Evolutionary conservation across 176 grass and related monocot genomes (phyloP).

Genomic region (Dactylis glomerata): DNA sequence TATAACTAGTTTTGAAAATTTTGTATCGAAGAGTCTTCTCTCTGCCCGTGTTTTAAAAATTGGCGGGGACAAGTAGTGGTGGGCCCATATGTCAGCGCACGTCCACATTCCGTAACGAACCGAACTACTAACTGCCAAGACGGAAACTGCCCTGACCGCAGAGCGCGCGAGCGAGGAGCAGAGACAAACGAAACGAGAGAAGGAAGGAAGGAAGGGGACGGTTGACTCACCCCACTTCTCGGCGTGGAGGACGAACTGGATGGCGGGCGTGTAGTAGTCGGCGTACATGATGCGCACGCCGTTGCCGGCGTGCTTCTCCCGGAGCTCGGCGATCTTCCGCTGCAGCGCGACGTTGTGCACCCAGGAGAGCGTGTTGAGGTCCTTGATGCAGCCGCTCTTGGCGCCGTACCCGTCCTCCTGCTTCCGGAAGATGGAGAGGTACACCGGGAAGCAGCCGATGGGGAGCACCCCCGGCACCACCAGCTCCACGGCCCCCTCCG

Average conservation of each 20-base stretch:
- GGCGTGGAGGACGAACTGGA: slow-evolving; percentile 71
- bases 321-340: slow-evolving; percentile 52
- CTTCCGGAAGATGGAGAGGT: slow-evolving; percentile 65
- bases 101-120: slow-evolving; percentile 28
- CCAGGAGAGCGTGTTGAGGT: slow-evolving; percentile 63
- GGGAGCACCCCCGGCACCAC: slow-evolving; percentile 83
- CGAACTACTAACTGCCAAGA: slow-evolving; percentile 3
- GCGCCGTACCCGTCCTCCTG: slow-evolving; percentile 39
- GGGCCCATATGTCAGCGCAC: not conserved
- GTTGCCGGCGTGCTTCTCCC: slow-evolving; percentile 41
- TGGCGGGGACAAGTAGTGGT: not conserved
- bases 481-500: slow-evolving; percentile 72
- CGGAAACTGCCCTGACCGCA: slow-evolving; percentile 17
- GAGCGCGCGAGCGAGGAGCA: not conserved
- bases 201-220: not conserved
- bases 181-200: not conserved
- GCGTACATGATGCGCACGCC: slow-evolving; percentile 76
- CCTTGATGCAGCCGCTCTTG: slow-evolving; percentile 63
- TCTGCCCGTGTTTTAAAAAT: not conserved
- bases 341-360: slow-evolving; percentile 75
- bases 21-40: not conserved
- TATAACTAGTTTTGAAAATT: not conserved
- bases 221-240: slow-evolving; percentile 69
- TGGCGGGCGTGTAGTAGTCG: slow-evolving; percentile 72
- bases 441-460: slow-evolving; percentile 81